Percentiles rank a stretch among this genome's conserved stretches.
Conservation (phyloP, 192 early-diverging fungal species). For the Phycomyces blakesleeanus region DNA sequence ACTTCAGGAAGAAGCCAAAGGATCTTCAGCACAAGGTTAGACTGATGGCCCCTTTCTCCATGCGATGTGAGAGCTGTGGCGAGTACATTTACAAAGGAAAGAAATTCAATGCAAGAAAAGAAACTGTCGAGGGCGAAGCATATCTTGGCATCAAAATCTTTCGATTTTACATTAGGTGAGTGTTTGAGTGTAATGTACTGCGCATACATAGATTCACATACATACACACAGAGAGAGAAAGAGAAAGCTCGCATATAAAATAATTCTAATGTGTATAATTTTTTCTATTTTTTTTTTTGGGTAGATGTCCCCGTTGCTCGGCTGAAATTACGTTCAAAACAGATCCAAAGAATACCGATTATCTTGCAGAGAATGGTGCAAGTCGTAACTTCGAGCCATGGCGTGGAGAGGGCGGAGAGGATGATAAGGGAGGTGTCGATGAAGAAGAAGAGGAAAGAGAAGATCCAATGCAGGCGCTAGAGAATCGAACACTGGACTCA, state of each 20-base stretch:
- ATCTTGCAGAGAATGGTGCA: constrained; percentile 90
- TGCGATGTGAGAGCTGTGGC: constrained; percentile 94
- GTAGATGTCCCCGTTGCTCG: constrained; percentile 89
- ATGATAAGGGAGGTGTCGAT: constrained; percentile 38
- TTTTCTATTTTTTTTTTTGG: no score
- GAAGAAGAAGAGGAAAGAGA: constrained; percentile 82
- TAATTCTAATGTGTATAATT: no score
- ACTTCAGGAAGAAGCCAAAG: constrained; percentile 67
- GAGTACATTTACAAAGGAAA: constrained; percentile 98
- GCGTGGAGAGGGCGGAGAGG: constrained; percentile 61
- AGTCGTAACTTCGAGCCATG: constrained; percentile 94
- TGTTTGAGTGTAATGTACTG: constrained; percentile 42
- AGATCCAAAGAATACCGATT: constrained; percentile 93
- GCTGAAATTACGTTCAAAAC: constrained; percentile 99
- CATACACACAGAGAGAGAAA: no score
- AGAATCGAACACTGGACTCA: constrained; percentile 90
- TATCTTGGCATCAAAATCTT: constrained; percentile 73
- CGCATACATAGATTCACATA: background rate
- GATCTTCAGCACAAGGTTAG: constrained; percentile 93
- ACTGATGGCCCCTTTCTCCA: constrained; percentile 97
- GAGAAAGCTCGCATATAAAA: no score
- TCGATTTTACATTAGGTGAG: constrained; percentile 66
- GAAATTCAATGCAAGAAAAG: constrained; percentile 98
- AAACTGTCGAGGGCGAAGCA: constrained; percentile 69
- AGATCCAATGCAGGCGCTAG: constrained; percentile 92